Evolutionary conservation across 2,329 filamentous ascomycete species (phyloP).

Genomic region (Stromatinia cepivora): DNA sequence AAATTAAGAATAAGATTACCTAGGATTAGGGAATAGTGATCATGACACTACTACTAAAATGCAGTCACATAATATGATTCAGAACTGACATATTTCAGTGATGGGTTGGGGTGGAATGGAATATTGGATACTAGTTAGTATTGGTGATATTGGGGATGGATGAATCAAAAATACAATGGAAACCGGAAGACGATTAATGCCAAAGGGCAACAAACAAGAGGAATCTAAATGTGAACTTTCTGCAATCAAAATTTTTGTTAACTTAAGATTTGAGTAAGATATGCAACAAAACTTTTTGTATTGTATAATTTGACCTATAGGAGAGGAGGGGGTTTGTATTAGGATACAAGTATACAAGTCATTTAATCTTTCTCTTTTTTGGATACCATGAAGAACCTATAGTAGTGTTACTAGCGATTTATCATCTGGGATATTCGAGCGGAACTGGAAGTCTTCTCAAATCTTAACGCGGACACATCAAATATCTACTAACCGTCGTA

Average conservation of each 20-base stretch:
- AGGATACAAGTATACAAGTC: too few relatives aligned
- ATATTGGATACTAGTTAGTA: background rate
- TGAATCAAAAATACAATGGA: too few relatives aligned
- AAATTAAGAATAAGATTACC: background rate
- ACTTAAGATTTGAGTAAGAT: background rate
- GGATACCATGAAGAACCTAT: background rate
- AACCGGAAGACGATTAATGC: too few relatives aligned
- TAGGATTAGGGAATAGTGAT: background rate
- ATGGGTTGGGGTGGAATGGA: background rate
- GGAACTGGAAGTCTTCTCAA: too few relatives aligned
- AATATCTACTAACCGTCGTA: too few relatives aligned
- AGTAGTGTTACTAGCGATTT: too few relatives aligned
- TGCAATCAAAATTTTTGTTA: background rate
- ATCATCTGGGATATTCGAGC: too few relatives aligned
- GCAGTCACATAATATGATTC: background rate
- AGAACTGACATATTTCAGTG: background rate
- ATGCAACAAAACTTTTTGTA: background rate
- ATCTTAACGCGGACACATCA: too few relatives aligned
- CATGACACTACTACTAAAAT: background rate
- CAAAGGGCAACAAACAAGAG: too few relatives aligned
- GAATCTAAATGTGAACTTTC: background rate
- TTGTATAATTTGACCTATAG: background rate
- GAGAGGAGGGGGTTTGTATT: background rate
- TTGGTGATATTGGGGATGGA: background rate
- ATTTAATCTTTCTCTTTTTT: background rate